Base-by-base conservation (phyloP, 2,329 filamentous ascomycete genomes). In the Dactylellina sp. region DNA sequence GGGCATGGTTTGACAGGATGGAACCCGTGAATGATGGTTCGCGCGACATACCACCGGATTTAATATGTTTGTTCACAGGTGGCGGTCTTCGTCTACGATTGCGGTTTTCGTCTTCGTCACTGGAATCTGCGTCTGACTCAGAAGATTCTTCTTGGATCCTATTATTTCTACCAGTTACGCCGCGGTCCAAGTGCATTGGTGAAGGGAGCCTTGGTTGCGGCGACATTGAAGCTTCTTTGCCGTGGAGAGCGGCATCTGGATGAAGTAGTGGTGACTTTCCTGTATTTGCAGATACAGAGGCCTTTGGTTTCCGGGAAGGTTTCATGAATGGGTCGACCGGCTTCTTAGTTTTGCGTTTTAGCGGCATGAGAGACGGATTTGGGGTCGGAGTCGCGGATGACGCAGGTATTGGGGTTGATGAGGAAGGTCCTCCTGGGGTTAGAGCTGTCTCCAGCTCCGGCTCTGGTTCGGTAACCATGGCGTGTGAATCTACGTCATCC, bases 191-290 rank as follows among this genome's bases (percentile, higher is more conserved):
- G 20, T 72, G 60, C 53, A 72, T 65, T 1, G 68, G 68, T n/a
- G 68, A 72, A 1, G 68, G 68, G 37, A 72, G 68, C 24, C 53
- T 37, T 9, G 59, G 59, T 35, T 72, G 68, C 7, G 68, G 68
- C 3, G 68, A 72, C 68, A 72, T 65, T 18, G 68, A 72, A 9
- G 68, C 60, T 55, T 65, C 68, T 18, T 65, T 72, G 18, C 52
- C 44, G 28, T 65, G n/a, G 1, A 47, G n/a, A 24, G 46, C 60
- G 24, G 68, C 52, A 32, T 49, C 61, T 35, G 68, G 68, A 25
- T 65, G 68, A 5, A 65, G 60, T 1, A 65, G 46, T 32, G 68
- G 68, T 1, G 68, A 72, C 16, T 25, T 71, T 4, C 50, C 52
- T n/a, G 24, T 14, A 20, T 68, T 68, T 7, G 49, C 7, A 7